phyloP scores from a whole-genome alignment of 2,329 filamentous ascomycete species.

The Fusarium dimerum region DNA sequence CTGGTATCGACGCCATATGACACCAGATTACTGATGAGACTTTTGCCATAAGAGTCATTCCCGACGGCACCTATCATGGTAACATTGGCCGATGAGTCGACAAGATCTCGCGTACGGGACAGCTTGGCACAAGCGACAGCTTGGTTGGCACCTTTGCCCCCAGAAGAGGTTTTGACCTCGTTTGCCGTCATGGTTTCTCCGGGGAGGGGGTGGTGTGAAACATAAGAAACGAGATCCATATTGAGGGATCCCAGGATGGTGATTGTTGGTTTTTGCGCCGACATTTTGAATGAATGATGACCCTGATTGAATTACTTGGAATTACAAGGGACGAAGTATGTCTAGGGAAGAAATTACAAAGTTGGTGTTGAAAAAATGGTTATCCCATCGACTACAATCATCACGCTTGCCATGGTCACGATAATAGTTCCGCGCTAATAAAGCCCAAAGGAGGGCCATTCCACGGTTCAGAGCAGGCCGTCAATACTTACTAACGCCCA shows the following conservation, averaged over 20 bases:
- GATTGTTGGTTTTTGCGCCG: conserved; percentile 5
- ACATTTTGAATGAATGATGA: not conserved
- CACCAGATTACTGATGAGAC: conserved; percentile 47
- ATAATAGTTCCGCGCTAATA: too few species aligned
- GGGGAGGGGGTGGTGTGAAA: conserved; percentile 63
- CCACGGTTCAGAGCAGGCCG: too few species aligned
- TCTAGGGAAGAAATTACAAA: not conserved
- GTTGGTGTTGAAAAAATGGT: not conserved
- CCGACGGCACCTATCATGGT: conserved; percentile 62
- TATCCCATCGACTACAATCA: too few species aligned
- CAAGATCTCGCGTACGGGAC: conserved; percentile 38
- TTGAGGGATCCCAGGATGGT: conserved; percentile 67
- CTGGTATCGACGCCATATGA: conserved; percentile 49
- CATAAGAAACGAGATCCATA: conserved; percentile 70
- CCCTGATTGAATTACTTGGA: not conserved
- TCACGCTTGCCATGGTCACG: too few species aligned
- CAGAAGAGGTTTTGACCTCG: conserved; percentile 62
- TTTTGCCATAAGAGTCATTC: conserved; percentile 50
- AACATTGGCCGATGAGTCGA: conserved; percentile 37
- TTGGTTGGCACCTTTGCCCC: conserved; percentile 77
- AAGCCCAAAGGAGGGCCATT: too few species aligned
- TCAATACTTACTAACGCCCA: too few species aligned
- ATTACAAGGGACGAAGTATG: not conserved
- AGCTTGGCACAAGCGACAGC: conserved; percentile 67
- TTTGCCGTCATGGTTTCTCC: conserved; percentile 70